phyloP scores from a whole-genome alignment of 495 filamentous ascomycete species.

The Cercophora sp. region DNA sequence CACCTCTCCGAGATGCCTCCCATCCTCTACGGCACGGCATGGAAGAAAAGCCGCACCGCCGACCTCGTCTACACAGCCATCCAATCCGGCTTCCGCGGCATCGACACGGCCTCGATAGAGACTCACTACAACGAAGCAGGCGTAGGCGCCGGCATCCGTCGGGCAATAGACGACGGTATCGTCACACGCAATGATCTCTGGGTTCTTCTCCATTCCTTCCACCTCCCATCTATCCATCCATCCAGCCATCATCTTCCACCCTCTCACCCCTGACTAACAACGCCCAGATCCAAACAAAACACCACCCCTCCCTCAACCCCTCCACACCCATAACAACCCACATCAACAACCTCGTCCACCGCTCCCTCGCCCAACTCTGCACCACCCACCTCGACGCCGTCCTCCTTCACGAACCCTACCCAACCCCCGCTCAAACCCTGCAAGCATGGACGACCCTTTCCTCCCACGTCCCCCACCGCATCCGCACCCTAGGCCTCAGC shows the following conservation, averaged over 20 bases:
- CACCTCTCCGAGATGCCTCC: slow-evolving; percentile 41
- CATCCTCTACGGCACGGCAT: slow-evolving; percentile 81
- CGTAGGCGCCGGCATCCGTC: slow-evolving; percentile 61
- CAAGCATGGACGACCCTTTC: slow-evolving; percentile 62
- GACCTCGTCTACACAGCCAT: slow-evolving; percentile 67
- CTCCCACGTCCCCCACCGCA: slow-evolving; percentile 56
- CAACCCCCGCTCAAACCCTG: slow-evolving; percentile 53
- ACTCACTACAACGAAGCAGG: slow-evolving; percentile 72
- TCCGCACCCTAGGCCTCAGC: slow-evolving; percentile 68
- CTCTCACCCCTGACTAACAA: slow-evolving; percentile 15
- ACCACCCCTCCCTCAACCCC: slow-evolving; percentile 59
- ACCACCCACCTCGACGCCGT: slow-evolving; percentile 66
- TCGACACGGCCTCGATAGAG: slow-evolving; percentile 79
- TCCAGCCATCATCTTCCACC: background rate
- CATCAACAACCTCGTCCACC: slow-evolving; percentile 60
- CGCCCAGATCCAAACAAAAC: slow-evolving; percentile 75
- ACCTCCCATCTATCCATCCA: slow-evolving; percentile 5
- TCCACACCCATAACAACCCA: slow-evolving; percentile 57
- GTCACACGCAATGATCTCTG: slow-evolving; percentile 58
- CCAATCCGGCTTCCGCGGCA: slow-evolving; percentile 63
- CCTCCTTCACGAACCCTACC: slow-evolving; percentile 67
- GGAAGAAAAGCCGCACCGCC: slow-evolving; percentile 71
- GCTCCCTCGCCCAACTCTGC: slow-evolving; percentile 64
- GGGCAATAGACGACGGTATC: slow-evolving; percentile 53
- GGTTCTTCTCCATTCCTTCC: slow-evolving; percentile 18